Evolutionary conservation across 768 basidiomycete genomes (phyloP).

Genomic region (Boletus vermiculosoides): DNA sequence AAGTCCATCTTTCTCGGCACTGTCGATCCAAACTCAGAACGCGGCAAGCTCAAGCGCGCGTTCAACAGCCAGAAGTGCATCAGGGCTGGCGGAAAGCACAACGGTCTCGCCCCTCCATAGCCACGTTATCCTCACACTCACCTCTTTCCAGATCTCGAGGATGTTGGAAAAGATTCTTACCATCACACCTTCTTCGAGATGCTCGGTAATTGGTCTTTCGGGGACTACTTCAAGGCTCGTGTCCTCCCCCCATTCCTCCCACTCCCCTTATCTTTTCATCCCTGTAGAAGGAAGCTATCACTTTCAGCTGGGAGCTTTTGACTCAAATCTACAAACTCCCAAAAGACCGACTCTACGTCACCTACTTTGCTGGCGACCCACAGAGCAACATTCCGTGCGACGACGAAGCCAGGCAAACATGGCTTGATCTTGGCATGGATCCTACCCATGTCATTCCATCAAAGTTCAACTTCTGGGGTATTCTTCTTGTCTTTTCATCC

Average conservation of each 20-base stretch:
- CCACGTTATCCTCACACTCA: conserved; percentile 1
- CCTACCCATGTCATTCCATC: conserved; percentile 92
- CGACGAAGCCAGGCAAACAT: conserved; percentile 80
- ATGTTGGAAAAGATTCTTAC: conserved; percentile 98
- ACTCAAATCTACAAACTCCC: conserved; percentile 87
- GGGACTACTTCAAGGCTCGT: conserved; percentile 96
- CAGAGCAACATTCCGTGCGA: conserved; percentile 84
- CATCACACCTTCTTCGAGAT: conserved; percentile 99
- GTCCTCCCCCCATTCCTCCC: not conserved
- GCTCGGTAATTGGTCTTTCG: conserved; percentile 99
- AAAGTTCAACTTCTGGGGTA: conserved; percentile 99
- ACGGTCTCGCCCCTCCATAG: conserved; percentile 52
- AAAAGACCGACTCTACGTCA: conserved; percentile 90
- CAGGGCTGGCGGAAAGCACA: conserved; percentile 97
- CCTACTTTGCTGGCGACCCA: conserved; percentile 96
- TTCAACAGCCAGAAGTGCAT: conserved; percentile 99
- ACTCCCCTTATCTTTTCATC: conserved; percentile 6
- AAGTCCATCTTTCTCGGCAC: conserved; percentile 98
- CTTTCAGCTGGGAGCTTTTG: conserved; percentile 92
- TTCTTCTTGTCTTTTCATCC: conserved; percentile 20
- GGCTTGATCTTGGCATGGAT: conserved; percentile 84
- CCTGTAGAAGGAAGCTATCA: conserved; percentile 84
- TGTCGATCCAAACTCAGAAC: conserved; percentile 91
- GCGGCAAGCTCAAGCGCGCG: conserved; percentile 88
- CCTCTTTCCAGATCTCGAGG: conserved; percentile 76